phyloP scores from a whole-genome alignment of 2,329 filamentous ascomycete species.

The Tothia fuscella region DNA sequence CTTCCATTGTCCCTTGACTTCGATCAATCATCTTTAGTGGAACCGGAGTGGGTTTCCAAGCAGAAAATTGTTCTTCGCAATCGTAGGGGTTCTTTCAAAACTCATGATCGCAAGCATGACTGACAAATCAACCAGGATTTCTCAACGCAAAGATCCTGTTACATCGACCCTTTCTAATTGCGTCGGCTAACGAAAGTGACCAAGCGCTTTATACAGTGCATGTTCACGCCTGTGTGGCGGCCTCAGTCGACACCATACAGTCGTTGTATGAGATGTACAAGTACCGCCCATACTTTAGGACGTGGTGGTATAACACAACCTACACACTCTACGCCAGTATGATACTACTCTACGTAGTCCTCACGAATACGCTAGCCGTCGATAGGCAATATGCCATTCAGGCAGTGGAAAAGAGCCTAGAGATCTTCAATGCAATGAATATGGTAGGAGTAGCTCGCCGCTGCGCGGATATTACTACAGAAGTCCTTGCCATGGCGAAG shows the following conservation, averaged over 20 bases:
- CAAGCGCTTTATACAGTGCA: constrained; percentile 13
- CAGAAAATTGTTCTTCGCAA: constrained; percentile 21
- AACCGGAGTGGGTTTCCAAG: constrained; percentile 21
- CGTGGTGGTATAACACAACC: constrained; percentile 25
- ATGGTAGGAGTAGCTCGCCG: constrained; percentile 20
- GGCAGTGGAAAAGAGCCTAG: constrained; percentile 21
- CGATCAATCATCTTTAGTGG: constrained; percentile 11
- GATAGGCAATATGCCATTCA: constrained; percentile 11
- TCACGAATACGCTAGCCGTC: constrained; percentile 15
- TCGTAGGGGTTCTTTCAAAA: constrained; percentile 8
- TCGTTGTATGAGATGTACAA: constrained; percentile 17
- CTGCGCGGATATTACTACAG: constrained; percentile 21
- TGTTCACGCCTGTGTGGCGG: constrained; percentile 18
- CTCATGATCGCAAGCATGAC: neutral
- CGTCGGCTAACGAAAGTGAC: constrained; percentile 11
- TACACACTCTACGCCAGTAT: constrained; percentile 24
- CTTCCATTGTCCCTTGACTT: constrained; percentile 11
- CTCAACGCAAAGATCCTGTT: constrained; percentile 22
- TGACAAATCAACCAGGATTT: constrained; percentile 12
- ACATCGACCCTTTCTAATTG: constrained; percentile 20
- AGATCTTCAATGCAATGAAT: constrained; percentile 23
- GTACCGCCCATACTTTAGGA: constrained; percentile 21
- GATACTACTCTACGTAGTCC: constrained; percentile 22
- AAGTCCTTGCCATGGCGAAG: constrained; percentile 15
- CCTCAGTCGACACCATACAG: constrained; percentile 16